Percentiles rank a stretch among this genome's conserved stretches.
phyloP scores from a whole-genome alignment of 805 yeast genomes.

The Teunomyces tritomae region DNA sequence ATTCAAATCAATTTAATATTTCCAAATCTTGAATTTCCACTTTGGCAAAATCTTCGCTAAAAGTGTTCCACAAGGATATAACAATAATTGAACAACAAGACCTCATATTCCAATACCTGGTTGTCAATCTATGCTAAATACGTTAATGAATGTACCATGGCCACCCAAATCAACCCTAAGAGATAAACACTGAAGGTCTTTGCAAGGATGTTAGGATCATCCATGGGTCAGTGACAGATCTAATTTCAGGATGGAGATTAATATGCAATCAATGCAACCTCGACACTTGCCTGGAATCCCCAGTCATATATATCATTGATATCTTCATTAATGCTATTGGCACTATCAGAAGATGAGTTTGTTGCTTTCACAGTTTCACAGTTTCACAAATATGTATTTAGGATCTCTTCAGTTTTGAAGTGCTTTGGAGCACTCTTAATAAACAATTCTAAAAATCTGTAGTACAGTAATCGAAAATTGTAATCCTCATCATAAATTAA shows the following conservation, averaged over 20 bases:
- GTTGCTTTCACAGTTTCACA: background rate
- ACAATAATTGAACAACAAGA: constrained; percentile 44
- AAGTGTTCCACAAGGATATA: constrained; percentile 44
- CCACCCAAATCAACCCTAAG: constrained; percentile 52
- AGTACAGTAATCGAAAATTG: constrained; percentile 29
- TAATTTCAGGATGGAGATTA: constrained; percentile 43
- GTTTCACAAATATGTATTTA: background rate
- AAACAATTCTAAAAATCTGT: constrained; percentile 21
- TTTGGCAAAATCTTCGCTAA: constrained; percentile 36
- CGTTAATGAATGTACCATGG: constrained; percentile 51
- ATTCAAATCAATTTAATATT: constrained; percentile 30
- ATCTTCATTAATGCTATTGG: background rate
- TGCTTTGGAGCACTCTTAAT: constrained; percentile 4
- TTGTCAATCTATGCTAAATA: constrained; percentile 53
- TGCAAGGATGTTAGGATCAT: constrained; percentile 23
- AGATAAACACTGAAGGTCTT: constrained; percentile 51
- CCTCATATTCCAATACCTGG: constrained; percentile 46
- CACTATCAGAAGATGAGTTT: background rate
- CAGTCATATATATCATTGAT: constrained; percentile 22
- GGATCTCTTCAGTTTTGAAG: background rate
- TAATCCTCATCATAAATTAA: constrained; percentile 40
- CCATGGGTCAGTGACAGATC: too few relatives aligned
- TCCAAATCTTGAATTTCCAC: constrained; percentile 13
- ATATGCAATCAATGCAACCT: constrained; percentile 37
- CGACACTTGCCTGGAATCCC: constrained; percentile 33